Evolutionary conservation across 2,329 filamentous ascomycete species (phyloP), one percentile per base, ranked within the genome.

Genomic region (Tolypocladium endophyticum): DNA sequence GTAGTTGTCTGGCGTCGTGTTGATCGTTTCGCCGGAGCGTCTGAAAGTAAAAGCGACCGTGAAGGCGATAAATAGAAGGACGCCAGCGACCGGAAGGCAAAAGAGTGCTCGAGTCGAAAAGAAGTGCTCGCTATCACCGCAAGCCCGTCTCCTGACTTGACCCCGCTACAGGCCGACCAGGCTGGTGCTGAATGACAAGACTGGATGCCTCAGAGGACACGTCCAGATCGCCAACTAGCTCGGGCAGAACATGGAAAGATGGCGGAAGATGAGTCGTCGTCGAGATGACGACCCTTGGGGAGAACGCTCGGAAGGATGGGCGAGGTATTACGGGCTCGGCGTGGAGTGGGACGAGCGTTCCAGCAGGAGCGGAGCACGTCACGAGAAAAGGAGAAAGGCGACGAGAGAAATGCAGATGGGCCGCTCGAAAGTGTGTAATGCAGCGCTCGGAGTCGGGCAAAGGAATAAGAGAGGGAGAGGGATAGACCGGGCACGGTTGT

Each of bases 11-110:
- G 53, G 30, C 35, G 35, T 53, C 38, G 56, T 59, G 62, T 12
- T 57, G 61, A 65, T 63, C 59, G 62, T 61, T 64, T 59, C 63
- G 63, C 56, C 63, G 59, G 50, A 61, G 28, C 41, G 35, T 58
- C 61, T 68, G 63, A 61, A 62, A 61, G 68, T 73, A n/a, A 71
- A 69, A 73, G 72, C 70, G 70, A 70, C 71, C 71, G 72, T 74
- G 57, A 58, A 64, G 64, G 62, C 61, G 65, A 66, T 69, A 68
- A 74, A 78, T 69, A 67, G 67, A 74, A 79, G 81, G 81, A 81
- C 80, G 81, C 81, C 81, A 79, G 81, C 81, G 81, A 76, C 81
- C 81, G 71, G 66, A 69, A 67, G 67, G 70, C 70, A 72, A 67
- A 75, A 70, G 73, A 76, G 68, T 73, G 71, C 68, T 72, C 67